Percentiles rank a stretch among this genome's conserved stretches.
phyloP scores from a whole-genome alignment of 2,329 filamentous ascomycete species.

The Pseudogymnoascus sp. region DNA sequence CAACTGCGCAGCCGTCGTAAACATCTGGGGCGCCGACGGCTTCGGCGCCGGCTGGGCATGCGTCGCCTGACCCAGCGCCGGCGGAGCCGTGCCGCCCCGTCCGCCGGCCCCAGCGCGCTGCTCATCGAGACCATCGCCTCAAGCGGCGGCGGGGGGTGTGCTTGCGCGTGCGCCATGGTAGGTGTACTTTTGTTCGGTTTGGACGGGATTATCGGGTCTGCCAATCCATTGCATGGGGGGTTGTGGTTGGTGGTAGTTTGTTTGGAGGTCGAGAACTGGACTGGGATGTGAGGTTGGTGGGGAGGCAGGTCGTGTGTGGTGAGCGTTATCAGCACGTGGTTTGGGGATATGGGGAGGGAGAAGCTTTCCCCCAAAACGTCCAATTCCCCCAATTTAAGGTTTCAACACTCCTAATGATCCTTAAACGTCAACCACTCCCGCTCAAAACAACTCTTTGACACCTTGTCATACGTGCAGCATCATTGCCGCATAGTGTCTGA shows the following conservation, averaged over 20 bases:
- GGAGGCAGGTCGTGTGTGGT: neutral
- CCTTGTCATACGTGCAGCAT: neutral
- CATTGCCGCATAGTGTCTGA: constrained; percentile 3
- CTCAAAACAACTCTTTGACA: neutral
- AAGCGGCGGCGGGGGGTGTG: neutral
- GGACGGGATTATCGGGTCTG: neutral
- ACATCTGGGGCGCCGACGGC: constrained; percentile 89
- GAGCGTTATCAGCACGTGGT: constrained; percentile 1
- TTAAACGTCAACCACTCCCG: neutral
- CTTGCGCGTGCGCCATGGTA: neutral
- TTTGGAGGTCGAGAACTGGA: neutral
- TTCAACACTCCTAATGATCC: neutral
- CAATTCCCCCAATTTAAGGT: constrained; percentile 4
- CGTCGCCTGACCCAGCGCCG: constrained; percentile 18
- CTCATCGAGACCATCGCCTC: neutral
- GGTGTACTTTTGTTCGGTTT: neutral
- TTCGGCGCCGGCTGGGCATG: constrained; percentile 34
- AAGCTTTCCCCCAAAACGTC: neutral
- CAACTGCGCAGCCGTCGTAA: constrained; percentile 92
- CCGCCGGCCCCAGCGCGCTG: neutral
- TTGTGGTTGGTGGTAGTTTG: neutral
- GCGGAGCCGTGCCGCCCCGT: constrained; percentile 15
- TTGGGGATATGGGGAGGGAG: neutral
- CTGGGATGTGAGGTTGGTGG: neutral
- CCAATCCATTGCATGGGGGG: constrained; percentile 10